A percentile compares a stretch with the other conserved stretches of the same genome.
Conservation (phyloP, 1,284 basidiomycete genomes). For the Fomitopsis palustris region DNA sequence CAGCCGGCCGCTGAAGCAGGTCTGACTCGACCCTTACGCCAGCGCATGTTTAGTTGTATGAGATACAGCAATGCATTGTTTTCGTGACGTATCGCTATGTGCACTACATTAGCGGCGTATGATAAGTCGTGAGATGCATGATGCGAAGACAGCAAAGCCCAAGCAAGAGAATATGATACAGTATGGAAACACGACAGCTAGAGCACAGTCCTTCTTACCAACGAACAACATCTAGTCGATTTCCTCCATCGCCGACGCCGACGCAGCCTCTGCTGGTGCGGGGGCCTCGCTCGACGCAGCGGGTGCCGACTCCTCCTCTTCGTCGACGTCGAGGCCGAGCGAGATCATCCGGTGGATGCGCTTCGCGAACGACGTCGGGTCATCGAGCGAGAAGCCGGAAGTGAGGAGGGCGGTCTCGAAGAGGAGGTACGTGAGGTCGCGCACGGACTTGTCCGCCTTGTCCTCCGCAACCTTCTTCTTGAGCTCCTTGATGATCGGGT, state of each 20-base stretch:
- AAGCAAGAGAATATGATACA: slow-evolving; percentile 20
- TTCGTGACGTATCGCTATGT: slow-evolving; percentile 17
- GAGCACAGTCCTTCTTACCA: slow-evolving; percentile 7
- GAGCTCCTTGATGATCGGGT: slow-evolving; percentile 96
- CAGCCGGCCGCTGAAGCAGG: no score
- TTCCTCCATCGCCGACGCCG: slow-evolving; percentile 82
- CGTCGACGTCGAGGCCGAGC: slow-evolving; percentile 81
- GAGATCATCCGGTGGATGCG: slow-evolving; percentile 98
- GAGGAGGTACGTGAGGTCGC: slow-evolving; percentile 92
- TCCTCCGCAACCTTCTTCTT: slow-evolving; percentile 94
- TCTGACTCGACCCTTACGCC: no score
- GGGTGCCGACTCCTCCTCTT: slow-evolving; percentile 50
- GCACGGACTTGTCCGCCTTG: slow-evolving; percentile 98
- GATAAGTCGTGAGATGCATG: slow-evolving; percentile 17
- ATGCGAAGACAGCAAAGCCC: slow-evolving; percentile 24
- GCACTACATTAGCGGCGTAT: slow-evolving; percentile 11
- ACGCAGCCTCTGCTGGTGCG: slow-evolving; percentile 49
- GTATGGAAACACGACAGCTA: slow-evolving; percentile 14
- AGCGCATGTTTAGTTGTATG: no score
- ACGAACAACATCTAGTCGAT: slow-evolving; percentile 56
- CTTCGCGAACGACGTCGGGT: slow-evolving; percentile 92
- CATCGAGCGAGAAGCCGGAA: slow-evolving; percentile 93
- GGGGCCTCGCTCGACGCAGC: slow-evolving; percentile 37
- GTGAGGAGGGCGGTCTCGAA: slow-evolving; percentile 97
- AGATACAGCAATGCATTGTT: slow-evolving; percentile 15